These are phyloP conservation scores for Talaromyces sp. DNA, from an alignment of 2,329 filamentous ascomycete species.

Conservation along the genomic window DNA sequence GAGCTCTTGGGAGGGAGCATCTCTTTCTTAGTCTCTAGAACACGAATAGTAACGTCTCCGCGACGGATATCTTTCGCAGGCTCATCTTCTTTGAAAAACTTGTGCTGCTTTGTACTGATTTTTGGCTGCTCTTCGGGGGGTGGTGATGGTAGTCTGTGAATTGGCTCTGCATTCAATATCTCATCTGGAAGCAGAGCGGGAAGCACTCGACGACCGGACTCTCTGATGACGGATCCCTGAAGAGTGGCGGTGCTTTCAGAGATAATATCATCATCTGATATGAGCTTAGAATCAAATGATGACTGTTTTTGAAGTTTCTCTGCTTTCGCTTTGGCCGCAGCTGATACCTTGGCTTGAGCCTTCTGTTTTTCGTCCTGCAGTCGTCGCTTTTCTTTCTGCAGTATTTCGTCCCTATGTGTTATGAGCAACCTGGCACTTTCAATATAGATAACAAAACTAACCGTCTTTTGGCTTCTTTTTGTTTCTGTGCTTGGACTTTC, in stretches of 20 bases:
- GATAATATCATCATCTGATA: conserved; percentile 35
- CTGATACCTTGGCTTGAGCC: conserved; percentile 34
- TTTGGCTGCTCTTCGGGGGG: conserved; percentile 34
- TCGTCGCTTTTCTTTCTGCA: conserved; percentile 40
- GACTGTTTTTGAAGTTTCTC: conserved; percentile 23
- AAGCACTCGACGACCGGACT: conserved; percentile 38
- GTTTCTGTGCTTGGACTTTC: conserved; percentile 39
- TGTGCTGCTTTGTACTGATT: conserved; percentile 42
- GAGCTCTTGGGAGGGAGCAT: conserved; percentile 47
- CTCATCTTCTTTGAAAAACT: conserved; percentile 50
- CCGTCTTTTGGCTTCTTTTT: conserved; percentile 37
- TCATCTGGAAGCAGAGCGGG: conserved; percentile 52
- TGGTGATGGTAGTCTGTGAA: conserved; percentile 44
- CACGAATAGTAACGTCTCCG: conserved; percentile 49
- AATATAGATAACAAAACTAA: conserved; percentile 23
- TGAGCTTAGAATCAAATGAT: conserved; percentile 14
- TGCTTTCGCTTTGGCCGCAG: conserved; percentile 28
- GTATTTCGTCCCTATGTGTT: conserved; percentile 34
- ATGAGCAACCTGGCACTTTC: background rate
- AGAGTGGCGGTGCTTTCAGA: conserved; percentile 44
- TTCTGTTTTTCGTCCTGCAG: conserved; percentile 40
- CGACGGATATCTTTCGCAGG: conserved; percentile 50
- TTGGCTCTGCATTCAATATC: conserved; percentile 48
- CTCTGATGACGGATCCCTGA: conserved; percentile 37
- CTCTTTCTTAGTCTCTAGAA: conserved; percentile 44